Evolutionary conservation across 2,329 filamentous ascomycete genomes (phyloP), one percentile per base, ranked within the genome.

Genomic region (Stemphylium lycopersici): DNA sequence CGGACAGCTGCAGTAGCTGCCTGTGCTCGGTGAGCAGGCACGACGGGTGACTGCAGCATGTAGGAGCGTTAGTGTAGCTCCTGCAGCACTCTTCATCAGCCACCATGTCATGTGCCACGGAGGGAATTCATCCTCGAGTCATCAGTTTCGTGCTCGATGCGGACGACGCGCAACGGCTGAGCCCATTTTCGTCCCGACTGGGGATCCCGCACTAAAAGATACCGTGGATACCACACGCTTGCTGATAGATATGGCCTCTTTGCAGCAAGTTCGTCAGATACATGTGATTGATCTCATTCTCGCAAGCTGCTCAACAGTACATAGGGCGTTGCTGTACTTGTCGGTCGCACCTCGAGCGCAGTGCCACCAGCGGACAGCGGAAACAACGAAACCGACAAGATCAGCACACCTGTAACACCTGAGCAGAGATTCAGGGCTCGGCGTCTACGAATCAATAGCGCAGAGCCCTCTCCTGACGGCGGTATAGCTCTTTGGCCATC

Each of bases 231-330:
- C 15, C 40, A 12, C 20, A 32, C 29, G 22, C 29, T 26, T 6
- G 13, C 38, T 16, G 31, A 36, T 39, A 20, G 12, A 33, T 7
- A 56, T 60, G 45, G 48, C 51, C 7, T 47, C 40, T 13, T 40
- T 32, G 34, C 41, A 51, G 15, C 57, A 52, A 58, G 55, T 60
- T 52, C 33, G 57, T 60, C 22, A 22, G 49, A n/a, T 41, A 43
- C 22, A 3, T 16, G 16, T 15, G 15, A 11, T 16, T 24, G 12
- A 12, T 20, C n/a, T 4, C 18, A 18, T 31, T 29, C n/a, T 22
- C 15, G 26, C 45, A 39, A 26, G n/a, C 36, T 52, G 34, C 51
- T 60, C 12, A 60, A 55, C 39, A 16, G 32, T 31, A 36, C 45
- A 7, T 51, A 60, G 57, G 55, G 31, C 10, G 38, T 58, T 37